Percentiles rank a stretch among this genome's conserved stretches.
Evolutionary conservation across 228 moss, liverwort and hornwort genomes (phyloP).

Genomic region (Sphagnum fallax): DNA sequence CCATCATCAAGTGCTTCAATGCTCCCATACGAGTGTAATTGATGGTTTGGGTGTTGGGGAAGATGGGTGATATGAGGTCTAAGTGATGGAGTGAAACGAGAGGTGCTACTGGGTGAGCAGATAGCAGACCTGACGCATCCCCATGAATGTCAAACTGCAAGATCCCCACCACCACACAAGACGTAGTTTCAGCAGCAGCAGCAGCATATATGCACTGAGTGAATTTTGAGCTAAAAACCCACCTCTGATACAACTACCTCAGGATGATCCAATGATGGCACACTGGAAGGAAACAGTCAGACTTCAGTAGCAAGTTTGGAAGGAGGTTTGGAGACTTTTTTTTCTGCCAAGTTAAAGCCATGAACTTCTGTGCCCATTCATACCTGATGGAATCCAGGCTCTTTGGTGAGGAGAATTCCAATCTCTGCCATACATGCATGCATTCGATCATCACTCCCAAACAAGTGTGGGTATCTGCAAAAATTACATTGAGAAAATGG

Average conservation of each 20-base stretch:
- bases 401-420: slow-evolving; percentile 53
- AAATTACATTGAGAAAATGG: no score
- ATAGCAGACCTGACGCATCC: slow-evolving; percentile 47
- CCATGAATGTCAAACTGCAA: slow-evolving; percentile 45
- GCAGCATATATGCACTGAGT: no score
- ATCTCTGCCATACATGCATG: slow-evolving; percentile 63
- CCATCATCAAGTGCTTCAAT: slow-evolving; percentile 28
- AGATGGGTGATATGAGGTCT: slow-evolving; percentile 40
- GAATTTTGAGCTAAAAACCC: no score
- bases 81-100: slow-evolving; percentile 49
- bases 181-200: no score
- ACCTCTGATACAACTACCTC: no score
- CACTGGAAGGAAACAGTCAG: no score
- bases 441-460: slow-evolving; percentile 62
- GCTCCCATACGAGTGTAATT: slow-evolving; percentile 11
- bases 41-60: slow-evolving; percentile 17
- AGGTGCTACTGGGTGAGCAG: slow-evolving; percentile 40
- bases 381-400: slow-evolving; percentile 57
- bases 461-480: slow-evolving; percentile 40
- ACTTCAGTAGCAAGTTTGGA: no score
- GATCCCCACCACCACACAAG: background rate
- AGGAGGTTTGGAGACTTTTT: no score
- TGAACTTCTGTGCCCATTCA: no score
- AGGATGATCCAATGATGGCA: no score
- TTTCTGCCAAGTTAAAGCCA: no score